Conservation (phyloP, 2,329 filamentous ascomycete species). For the Pseudogymnoascus sp. region DNA sequence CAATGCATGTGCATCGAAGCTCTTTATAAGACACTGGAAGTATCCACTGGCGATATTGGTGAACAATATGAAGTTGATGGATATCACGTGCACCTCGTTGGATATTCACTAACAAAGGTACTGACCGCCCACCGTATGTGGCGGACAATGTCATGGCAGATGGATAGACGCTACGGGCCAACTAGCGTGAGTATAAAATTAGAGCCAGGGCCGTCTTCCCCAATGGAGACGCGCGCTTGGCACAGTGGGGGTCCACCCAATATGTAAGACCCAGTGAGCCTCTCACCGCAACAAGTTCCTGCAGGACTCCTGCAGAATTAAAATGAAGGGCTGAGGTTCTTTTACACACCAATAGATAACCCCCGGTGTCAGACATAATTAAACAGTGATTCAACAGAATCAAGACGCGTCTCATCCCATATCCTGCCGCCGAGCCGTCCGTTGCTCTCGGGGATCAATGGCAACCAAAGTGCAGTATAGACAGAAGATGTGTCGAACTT, state of each 20-base stretch:
- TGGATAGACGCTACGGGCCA: background rate
- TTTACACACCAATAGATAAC: background rate
- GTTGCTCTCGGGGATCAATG: background rate
- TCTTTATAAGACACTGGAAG: background rate
- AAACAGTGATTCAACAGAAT: constrained; percentile 1
- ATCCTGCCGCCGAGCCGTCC: background rate
- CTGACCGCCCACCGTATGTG: background rate
- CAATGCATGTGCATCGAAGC: background rate
- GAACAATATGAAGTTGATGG: background rate
- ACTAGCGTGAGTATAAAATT: constrained; percentile 9
- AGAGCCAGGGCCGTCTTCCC: background rate
- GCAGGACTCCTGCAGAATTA: constrained; percentile 3
- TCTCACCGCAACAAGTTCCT: constrained; percentile 5
- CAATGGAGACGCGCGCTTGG: constrained; percentile 7
- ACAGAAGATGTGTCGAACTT: background rate
- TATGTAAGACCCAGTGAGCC: background rate
- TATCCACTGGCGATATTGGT: background rate
- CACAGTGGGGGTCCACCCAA: background rate
- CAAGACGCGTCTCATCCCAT: background rate
- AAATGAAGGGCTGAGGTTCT: background rate
- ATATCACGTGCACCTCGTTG: background rate
- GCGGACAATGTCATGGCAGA: background rate
- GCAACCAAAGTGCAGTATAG: background rate
- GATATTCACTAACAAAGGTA: background rate
- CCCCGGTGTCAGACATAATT: background rate